Percentiles rank a stretch among this genome's conserved stretches.
These are phyloP conservation scores for Blumeria graminis DNA, from an alignment of 2,329 filamentous ascomycete species.

Conservation along the genomic window DNA sequence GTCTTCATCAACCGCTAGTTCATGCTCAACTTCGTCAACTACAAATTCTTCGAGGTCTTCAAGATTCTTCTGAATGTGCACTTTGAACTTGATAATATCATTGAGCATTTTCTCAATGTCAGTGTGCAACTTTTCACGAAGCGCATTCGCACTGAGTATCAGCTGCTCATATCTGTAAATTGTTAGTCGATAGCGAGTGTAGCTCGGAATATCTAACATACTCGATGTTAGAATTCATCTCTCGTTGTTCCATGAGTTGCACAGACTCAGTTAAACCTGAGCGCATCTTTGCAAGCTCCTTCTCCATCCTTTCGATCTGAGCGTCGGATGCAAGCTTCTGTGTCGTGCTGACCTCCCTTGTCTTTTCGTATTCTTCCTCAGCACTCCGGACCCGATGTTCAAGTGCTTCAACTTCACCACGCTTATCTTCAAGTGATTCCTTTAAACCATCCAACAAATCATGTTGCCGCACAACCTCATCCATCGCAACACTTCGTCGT, in stretches of 20 bases:
- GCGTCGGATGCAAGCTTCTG: constrained; percentile 76
- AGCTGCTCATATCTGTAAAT: constrained; percentile 60
- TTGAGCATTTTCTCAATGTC: constrained; percentile 91
- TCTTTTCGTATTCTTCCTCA: constrained; percentile 83
- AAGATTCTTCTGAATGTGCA: constrained; percentile 77
- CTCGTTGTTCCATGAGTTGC: constrained; percentile 75
- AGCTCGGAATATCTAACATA: constrained; percentile 19
- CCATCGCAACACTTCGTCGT: constrained; percentile 54
- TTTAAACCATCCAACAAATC: constrained; percentile 85
- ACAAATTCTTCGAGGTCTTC: constrained; percentile 92
- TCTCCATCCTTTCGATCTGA: constrained; percentile 97
- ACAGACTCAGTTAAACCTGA: constrained; percentile 63
- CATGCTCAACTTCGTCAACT: constrained; percentile 73
- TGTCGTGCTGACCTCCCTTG: constrained; percentile 62
- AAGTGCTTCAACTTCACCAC: constrained; percentile 72
- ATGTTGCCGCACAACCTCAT: constrained; percentile 83
- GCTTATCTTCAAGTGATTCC: constrained; percentile 91
- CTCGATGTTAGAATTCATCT: constrained; percentile 95
- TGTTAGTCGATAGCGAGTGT: constrained; percentile 5
- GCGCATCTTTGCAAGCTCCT: constrained; percentile 85
- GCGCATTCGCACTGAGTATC: constrained; percentile 54
- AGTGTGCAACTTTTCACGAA: constrained; percentile 93
- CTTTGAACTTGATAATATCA: constrained; percentile 96
- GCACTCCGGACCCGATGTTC: constrained; percentile 72
- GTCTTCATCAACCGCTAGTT: constrained; percentile 40